These are phyloP conservation scores for Annulohypoxylon nitens DNA, from an alignment of 495 filamentous ascomycete species.

Conservation along the genomic window DNA sequence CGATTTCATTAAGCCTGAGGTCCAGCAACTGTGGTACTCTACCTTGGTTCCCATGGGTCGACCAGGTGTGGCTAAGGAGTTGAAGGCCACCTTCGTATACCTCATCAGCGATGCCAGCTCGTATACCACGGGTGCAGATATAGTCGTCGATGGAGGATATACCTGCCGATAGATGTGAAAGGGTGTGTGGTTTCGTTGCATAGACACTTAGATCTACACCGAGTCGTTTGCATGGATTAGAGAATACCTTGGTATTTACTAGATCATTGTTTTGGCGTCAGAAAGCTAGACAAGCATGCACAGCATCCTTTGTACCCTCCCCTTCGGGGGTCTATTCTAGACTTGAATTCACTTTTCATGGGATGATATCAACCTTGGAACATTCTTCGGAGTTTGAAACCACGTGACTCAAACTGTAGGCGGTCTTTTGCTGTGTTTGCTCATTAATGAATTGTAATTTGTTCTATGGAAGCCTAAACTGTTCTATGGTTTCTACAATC, in stretches of 20 bases:
- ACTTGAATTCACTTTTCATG: too few relatives aligned
- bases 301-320: neutral
- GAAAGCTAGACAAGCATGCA: neutral
- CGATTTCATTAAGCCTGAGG: constrained; percentile 79
- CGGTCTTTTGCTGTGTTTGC: too few relatives aligned
- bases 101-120: constrained; percentile 77
- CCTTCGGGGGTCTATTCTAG: neutral
- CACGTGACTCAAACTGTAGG: too few relatives aligned
- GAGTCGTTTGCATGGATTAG: constrained; percentile 14
- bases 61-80: constrained; percentile 80
- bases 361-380: too few relatives aligned
- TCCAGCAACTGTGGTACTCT: constrained; percentile 76
- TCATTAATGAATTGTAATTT: too few relatives aligned
- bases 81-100: constrained; percentile 88
- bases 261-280: constrained; percentile 7
- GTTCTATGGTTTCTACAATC: too few relatives aligned
- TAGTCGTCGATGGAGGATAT: constrained; percentile 71
- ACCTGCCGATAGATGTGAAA: constrained; percentile 48
- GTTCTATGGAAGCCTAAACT: too few relatives aligned
- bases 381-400: too few relatives aligned
- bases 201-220: constrained; percentile 20
- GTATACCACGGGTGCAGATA: constrained; percentile 66
- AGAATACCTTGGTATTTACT: constrained; percentile 1
- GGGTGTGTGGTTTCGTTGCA: neutral
- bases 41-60: constrained; percentile 82